Base-by-base conservation (phyloP, 805 yeast species). In the Cyberlindnera americana region DNA sequence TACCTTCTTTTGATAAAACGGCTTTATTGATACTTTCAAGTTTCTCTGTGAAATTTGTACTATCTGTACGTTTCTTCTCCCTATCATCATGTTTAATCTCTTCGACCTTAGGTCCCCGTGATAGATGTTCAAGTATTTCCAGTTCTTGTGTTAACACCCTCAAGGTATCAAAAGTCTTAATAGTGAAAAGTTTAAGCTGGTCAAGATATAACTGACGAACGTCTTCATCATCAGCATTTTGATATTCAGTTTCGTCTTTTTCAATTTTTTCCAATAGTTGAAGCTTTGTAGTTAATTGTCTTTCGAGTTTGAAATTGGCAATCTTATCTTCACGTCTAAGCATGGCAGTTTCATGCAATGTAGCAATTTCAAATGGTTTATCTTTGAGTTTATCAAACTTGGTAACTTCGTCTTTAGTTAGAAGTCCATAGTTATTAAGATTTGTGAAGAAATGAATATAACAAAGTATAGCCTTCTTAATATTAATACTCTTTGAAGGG, bases 281-380 rank as follows among this genome's bases (percentile, higher is more conserved):
- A 5, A 88, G 51, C 46, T 72, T 69, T 2, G 47, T 54, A 7
- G 62, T 66, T 37, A 85, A 61, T 28, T 69, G 71, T 56, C 76
- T 81, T 45, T 81, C 88, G 13, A 66, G 56, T 53, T 76, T 81
- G 59, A 69, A 83, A 49, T 75, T 75, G 14, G 74, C 81, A 41
- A 89, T 87, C 57, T 88, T 90, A 35, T 77, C 81, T 17, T 81
- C 78, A 50, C 97, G 70, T 50, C 72, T 66, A 10, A 58, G 52
- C 33, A 33, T 40, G 1, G 58, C 49, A 0, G 70, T 66, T 0
- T 83, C 69, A 36, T 70, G 67, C 1, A 47, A 41, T 1, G 47
- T 45, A 13, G 57, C 43, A 1, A 64, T 28, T 55, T 76, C 71
- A 38, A 62, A 62, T 43, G 61, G 46, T 52, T 27, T 38, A 25